Evolutionary conservation across 352 stramenopile genomes (phyloP).

Genomic region (Pythium myriotylum): DNA sequence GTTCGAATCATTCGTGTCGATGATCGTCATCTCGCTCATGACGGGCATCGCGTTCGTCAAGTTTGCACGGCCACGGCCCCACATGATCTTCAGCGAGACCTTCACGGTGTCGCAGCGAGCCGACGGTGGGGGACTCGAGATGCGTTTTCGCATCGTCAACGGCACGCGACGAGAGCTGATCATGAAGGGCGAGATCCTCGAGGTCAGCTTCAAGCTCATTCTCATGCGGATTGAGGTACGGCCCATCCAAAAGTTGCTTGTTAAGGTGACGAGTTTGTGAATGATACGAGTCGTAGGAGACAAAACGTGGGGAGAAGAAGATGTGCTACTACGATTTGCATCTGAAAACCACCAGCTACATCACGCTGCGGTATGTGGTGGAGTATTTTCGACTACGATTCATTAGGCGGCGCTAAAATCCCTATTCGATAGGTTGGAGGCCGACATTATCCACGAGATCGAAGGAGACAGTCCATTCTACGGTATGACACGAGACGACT

Average conservation of each 20-base stretch:
- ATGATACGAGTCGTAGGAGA: no score
- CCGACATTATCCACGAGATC: constrained; percentile 54
- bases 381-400: no score
- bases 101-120: constrained; percentile 46
- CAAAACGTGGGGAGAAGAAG: constrained; percentile 41
- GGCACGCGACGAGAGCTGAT: constrained; percentile 43
- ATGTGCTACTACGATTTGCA: constrained; percentile 69
- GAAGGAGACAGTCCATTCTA: constrained; percentile 47
- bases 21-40: constrained; percentile 61
- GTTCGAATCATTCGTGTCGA: constrained; percentile 56
- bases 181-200: constrained; percentile 51
- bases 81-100: constrained; percentile 54
- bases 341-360: constrained; percentile 47
- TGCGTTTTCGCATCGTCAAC: constrained; percentile 65
- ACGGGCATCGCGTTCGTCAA: constrained; percentile 70
- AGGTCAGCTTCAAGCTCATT: constrained; percentile 65
- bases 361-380: constrained; percentile 57
- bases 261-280: no score
- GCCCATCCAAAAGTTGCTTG: no score
- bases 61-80: constrained; percentile 51
- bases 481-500: constrained; percentile 33
- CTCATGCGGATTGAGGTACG: constrained; percentile 62
- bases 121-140: constrained; percentile 31
- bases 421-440: constrained; percentile 39
- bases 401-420: neutral